These are phyloP conservation scores for Phytophthora pini DNA, from an alignment of 352 stramenopile genomes.

Conservation along the genomic window DNA sequence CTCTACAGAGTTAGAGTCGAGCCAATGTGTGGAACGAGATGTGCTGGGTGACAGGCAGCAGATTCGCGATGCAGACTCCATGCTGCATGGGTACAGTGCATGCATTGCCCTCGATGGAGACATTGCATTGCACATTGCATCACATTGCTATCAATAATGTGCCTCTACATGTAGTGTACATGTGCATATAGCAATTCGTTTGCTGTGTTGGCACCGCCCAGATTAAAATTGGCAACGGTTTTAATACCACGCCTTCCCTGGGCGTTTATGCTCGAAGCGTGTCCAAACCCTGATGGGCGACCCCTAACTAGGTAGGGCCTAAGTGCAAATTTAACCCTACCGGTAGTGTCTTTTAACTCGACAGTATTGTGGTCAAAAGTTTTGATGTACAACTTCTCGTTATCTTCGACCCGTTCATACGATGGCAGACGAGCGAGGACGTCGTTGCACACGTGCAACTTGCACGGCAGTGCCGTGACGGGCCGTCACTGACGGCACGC, in stretches of 20 bases:
- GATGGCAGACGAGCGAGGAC: constrained; percentile 13
- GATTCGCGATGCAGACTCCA: not conserved
- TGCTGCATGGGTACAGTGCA: constrained; percentile 1
- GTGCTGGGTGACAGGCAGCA: not conserved
- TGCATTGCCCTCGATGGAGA: not conserved
- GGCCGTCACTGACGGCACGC: not conserved
- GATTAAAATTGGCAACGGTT: not conserved
- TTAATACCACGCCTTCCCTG: constrained; percentile 4
- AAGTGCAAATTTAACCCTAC: too few species aligned
- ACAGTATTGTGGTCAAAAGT: too few species aligned
- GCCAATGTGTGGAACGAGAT: constrained; percentile 1
- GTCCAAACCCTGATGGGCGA: not conserved
- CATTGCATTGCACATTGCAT: not conserved
- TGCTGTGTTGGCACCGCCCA: not conserved
- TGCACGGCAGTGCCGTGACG: not conserved
- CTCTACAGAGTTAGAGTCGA: constrained; percentile 25
- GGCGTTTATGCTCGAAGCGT: constrained; percentile 21
- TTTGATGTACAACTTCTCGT: too few species aligned
- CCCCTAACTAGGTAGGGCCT: too few species aligned
- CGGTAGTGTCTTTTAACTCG: too few species aligned
- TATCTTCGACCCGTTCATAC: not conserved
- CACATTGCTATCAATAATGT: not conserved
- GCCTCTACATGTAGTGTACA: too few species aligned
- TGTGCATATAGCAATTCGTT: not conserved
- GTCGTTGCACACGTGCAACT: not conserved